Base-by-base conservation (phyloP, 2,329 filamentous ascomycete genomes). In the Apiospora malaysiana region DNA sequence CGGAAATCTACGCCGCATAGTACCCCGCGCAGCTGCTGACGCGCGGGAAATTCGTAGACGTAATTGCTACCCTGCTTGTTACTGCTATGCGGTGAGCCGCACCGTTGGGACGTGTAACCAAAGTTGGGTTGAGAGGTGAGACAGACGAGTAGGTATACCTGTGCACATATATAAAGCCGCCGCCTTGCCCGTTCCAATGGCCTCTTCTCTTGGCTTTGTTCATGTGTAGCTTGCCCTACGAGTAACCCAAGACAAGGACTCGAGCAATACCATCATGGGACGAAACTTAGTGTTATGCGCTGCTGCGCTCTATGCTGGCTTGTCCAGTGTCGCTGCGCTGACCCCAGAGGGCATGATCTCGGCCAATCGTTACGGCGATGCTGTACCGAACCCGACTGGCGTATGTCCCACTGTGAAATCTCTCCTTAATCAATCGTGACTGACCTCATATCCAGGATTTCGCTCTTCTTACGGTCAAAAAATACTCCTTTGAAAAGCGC, bases 401-500 rank as follows among this genome's bases (percentile, higher is more conserved):
- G 79, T 80, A 4, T 72, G 78, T 79, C 47, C 49, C 25, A 67
- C 16, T 51, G 2, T 18, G 25, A 59, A 46, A 47, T 4, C 32
- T 18, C 27, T 3, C 2, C 12, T 59, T n/a, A 21, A 18, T n/a
- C 27, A 27, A 56, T 18, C 25, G 18, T 70, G 40, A 71, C 74
- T 76, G 40, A 78, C 68, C 46, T 2, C 27, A n/a, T n/a, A 21
- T 46, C 32, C 59, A 80, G 79, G 80, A 82, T 65, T 83, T 85
- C 47, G 85, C 84, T 0, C 72, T 87, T 56, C 87, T 85, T 75
- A 83, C 82, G 8, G 79, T 82, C 37, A 88, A 86, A 1, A 88
- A 88, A 12, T 92, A 92, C 78, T 88, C 85, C 49, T 92, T 91
- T 77, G 83, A 87, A 45, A 84, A 84, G 0, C 87, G 90, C 73